Conservation (phyloP, 345 rosid genomes). For the Garcia nutans region DNA sequence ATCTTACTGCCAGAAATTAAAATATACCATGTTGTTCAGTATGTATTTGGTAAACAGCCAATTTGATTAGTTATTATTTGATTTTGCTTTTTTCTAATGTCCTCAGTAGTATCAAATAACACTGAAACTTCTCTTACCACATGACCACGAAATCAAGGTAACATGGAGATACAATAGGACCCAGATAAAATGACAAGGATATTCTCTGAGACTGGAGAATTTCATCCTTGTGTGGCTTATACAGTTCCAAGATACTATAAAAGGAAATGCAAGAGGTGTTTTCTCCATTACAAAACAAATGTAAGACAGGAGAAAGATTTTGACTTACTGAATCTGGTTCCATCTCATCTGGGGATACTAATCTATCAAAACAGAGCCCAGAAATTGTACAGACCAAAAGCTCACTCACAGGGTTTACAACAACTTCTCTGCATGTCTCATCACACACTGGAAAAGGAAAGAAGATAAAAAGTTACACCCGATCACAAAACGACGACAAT, state of each 20-base stretch:
- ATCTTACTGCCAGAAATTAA: background rate
- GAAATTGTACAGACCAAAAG: slow-evolving; percentile 84
- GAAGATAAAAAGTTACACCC: slow-evolving; percentile 1
- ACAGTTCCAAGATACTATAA: background rate
- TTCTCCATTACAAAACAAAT: background rate
- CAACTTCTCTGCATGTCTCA: slow-evolving; percentile 81
- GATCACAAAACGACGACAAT: background rate
- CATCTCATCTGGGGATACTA: slow-evolving; percentile 55
- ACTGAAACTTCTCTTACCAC: background rate
- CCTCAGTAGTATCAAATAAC: too few relatives aligned
- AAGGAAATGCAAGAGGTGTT: background rate
- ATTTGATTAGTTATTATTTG: background rate
- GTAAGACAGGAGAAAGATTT: background rate
- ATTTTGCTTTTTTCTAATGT: background rate
- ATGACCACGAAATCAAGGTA: too few relatives aligned
- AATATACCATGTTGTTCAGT: background rate
- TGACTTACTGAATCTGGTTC: slow-evolving; percentile 51
- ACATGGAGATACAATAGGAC: background rate
- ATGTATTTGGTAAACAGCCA: too few relatives aligned
- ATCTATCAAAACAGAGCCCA: slow-evolving; percentile 72
- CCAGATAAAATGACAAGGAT: background rate
- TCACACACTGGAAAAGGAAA: slow-evolving; percentile 64
- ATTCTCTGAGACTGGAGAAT: background rate
- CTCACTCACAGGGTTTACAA: slow-evolving; percentile 60
- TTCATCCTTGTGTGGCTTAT: background rate